phyloP scores from a whole-genome alignment of 495 filamentous ascomycete species.

The Aspergillus biplanus region DNA sequence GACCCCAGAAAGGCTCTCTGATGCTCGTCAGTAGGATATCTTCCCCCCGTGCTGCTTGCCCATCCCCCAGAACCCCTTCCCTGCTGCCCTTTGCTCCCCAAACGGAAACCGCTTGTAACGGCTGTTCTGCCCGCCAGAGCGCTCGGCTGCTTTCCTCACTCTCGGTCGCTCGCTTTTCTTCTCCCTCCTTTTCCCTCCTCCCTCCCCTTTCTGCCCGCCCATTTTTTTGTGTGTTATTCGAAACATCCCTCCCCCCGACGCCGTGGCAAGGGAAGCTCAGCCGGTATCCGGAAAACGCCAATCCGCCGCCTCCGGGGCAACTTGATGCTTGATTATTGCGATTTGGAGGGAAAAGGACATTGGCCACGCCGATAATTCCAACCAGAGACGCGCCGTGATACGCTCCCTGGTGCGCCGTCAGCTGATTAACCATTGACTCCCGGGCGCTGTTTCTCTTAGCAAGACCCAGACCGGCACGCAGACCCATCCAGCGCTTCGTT shows the following conservation, averaged over 20 bases:
- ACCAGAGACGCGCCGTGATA: conserved; percentile 17
- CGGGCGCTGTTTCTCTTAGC: conserved; percentile 17
- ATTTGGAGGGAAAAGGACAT: not conserved
- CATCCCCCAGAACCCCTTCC: conserved; percentile 5
- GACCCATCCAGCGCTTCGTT: conserved; percentile 30
- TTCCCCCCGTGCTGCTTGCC: conserved; percentile 17
- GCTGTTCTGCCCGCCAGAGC: conserved; percentile 18
- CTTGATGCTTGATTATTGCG: not conserved
- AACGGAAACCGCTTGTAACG: conserved; percentile 28
- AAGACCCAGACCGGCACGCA: conserved; percentile 25
- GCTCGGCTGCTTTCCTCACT: conserved; percentile 13
- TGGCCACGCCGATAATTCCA: not conserved
- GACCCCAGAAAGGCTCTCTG: conserved; percentile 9
- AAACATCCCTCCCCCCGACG: conserved; percentile 6
- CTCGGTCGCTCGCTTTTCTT: conserved; percentile 9
- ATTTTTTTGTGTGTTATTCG: conserved; percentile 2
- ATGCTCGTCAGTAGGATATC: not conserved
- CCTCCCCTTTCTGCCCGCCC: conserved; percentile 14
- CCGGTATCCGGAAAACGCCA: not conserved
- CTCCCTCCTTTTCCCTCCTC: conserved; percentile 18
- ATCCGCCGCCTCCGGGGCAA: not conserved
- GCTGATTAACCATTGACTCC: conserved; percentile 30
- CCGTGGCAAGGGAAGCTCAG: conserved; percentile 10
- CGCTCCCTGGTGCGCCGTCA: conserved; percentile 24
- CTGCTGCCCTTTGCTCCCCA: conserved; percentile 9